A percentile compares a stretch with the other conserved stretches of the same genome.
phyloP scores from a whole-genome alignment of 441 rosid genomes.

The Hura crepitans region DNA sequence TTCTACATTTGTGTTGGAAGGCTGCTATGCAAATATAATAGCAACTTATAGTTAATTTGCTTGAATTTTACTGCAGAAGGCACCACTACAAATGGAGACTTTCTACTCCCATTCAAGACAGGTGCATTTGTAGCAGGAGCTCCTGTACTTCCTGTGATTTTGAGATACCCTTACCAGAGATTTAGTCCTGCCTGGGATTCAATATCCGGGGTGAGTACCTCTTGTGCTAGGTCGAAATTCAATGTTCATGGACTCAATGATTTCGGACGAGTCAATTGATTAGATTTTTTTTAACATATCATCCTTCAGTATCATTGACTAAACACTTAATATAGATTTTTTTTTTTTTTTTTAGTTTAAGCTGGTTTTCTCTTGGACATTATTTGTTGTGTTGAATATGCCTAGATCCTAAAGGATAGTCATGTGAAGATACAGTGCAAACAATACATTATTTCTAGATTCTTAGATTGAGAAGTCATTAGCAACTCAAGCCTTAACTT shows the following conservation, averaged over 20 bases:
- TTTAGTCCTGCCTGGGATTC: conserved; percentile 97
- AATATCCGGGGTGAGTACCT: conserved; percentile 76
- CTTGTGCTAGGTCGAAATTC: conserved; percentile 4
- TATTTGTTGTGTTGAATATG: too few species aligned
- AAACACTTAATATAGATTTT: not conserved
- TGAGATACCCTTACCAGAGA: conserved; percentile 76
- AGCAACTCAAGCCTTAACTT: too few species aligned
- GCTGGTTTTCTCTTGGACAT: not conserved
- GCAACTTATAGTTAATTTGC: conserved; percentile 11
- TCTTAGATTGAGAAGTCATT: too few species aligned
- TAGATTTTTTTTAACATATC: not conserved
- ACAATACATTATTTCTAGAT: too few species aligned
- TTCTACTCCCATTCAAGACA: conserved; percentile 89
- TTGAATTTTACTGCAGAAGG: conserved; percentile 61
- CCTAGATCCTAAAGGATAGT: too few species aligned
- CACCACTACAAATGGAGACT: conserved; percentile 95
- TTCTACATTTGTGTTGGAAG: not conserved
- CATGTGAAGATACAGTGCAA: too few species aligned
- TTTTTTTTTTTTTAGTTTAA: not conserved
- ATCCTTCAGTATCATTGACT: not conserved
- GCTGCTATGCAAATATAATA: not conserved
- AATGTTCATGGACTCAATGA: not conserved
- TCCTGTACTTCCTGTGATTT: conserved; percentile 87
- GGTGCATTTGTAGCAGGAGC: conserved; percentile 90
- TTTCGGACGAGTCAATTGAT: not conserved